Percentiles rank a stretch among this genome's conserved stretches.
Evolutionary conservation across 345 rosid species (phyloP).

Genomic region (Arabis alpina): DNA sequence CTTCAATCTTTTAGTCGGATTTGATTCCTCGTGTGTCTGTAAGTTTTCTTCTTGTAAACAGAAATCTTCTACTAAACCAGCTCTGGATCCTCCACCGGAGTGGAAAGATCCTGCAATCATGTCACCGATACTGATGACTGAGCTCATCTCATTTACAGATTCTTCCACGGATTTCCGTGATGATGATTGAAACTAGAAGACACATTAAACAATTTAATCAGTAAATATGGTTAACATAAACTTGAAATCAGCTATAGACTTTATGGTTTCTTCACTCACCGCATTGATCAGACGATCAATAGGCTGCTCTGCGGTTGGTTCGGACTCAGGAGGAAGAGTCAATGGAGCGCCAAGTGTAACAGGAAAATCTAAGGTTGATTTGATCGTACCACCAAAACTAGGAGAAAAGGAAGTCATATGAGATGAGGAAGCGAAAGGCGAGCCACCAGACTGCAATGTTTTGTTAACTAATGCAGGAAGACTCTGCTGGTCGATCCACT

Average conservation of each 20-base stretch:
- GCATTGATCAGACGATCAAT: constrained; percentile 76
- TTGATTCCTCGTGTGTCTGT: constrained; percentile 58
- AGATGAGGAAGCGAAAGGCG: constrained; percentile 70
- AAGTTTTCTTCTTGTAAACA: constrained; percentile 65
- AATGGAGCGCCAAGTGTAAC: too few species aligned
- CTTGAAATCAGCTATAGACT: not conserved
- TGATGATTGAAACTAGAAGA: constrained; percentile 60
- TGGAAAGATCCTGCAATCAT: constrained; percentile 72
- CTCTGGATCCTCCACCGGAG: constrained; percentile 75
- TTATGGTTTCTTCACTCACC: constrained; percentile 49
- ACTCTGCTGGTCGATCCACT: constrained; percentile 72
- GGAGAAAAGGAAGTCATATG: constrained; percentile 72
- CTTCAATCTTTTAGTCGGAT: constrained; percentile 63
- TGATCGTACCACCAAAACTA: too few species aligned
- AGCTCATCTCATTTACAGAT: constrained; percentile 70
- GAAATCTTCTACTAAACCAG: constrained; percentile 77
- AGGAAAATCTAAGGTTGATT: too few species aligned
- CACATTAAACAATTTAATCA: constrained; percentile 3
- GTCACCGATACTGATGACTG: constrained; percentile 75
- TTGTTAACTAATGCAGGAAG: constrained; percentile 48
- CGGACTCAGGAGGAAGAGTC: constrained; percentile 51
- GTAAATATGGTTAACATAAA: constrained; percentile 3
- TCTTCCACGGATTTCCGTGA: constrained; percentile 62
- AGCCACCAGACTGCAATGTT: constrained; percentile 62
- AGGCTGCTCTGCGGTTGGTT: constrained; percentile 67